These are phyloP conservation scores for Exophiala lecanii-corni DNA, from an alignment of 2,329 filamentous ascomycete species.

Conservation along the genomic window DNA sequence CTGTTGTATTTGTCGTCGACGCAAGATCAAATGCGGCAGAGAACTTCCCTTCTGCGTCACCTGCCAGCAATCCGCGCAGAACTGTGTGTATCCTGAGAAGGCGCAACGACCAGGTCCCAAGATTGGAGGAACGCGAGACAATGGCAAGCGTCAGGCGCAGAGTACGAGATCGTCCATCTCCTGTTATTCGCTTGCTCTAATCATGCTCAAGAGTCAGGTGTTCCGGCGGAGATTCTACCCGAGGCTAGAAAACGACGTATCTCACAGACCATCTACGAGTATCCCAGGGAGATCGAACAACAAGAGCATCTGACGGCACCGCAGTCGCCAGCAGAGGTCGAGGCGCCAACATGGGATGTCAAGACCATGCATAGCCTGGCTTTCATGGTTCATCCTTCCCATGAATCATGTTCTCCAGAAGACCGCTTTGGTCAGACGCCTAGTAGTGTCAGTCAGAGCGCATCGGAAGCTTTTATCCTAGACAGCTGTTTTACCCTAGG, in stretches of 20 bases:
- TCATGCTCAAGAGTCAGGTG: background rate
- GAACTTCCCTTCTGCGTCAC: constrained; percentile 11
- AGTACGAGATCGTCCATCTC: background rate
- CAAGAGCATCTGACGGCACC: constrained; percentile 1
- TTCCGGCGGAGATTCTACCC: background rate
- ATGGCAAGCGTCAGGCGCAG: background rate
- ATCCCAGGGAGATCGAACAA: background rate
- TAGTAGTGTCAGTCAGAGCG: background rate
- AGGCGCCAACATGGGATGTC: background rate
- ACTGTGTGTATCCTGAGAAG: background rate
- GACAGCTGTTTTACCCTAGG: background rate
- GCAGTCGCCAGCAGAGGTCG: background rate
- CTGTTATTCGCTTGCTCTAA: too few relatives aligned
- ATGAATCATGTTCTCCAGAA: constrained; percentile 17
- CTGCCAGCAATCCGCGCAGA: constrained; percentile 25
- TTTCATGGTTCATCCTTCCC: constrained; percentile 26
- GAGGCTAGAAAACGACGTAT: background rate
- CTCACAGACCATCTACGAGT: background rate
- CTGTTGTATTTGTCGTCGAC: background rate
- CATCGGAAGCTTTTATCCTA: background rate
- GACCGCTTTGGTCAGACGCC: constrained; percentile 1
- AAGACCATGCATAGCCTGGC: constrained; percentile 22
- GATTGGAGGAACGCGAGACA: constrained; percentile 11
- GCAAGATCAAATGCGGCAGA: background rate
- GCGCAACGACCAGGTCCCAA: background rate